Evolutionary conservation across 352 stramenopile genomes (phyloP).

Genomic region (Thraustochytrium striatum): DNA sequence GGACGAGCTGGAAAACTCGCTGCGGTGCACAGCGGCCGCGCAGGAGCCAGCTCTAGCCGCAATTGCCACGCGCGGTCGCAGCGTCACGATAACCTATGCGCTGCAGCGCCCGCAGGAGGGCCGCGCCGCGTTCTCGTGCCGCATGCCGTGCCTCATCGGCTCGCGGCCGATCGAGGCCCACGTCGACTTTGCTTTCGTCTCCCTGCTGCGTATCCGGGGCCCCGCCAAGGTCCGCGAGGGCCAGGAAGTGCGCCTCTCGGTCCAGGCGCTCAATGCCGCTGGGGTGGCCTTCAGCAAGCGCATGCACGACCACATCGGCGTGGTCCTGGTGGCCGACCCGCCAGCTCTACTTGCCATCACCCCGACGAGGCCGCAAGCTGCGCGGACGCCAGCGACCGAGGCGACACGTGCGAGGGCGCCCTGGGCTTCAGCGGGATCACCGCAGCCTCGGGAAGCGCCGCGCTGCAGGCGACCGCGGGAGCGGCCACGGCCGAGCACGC

Average conservation of each 20-base stretch:
- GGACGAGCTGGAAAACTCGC: not conserved
- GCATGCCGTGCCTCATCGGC: constrained; percentile 22
- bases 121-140: not conserved
- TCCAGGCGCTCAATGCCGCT: constrained; percentile 10
- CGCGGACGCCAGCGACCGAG: not conserved
- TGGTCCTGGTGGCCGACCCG: not conserved
- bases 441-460: too few relatives aligned
- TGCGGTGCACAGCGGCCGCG: not conserved
- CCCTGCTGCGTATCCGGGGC: not conserved
- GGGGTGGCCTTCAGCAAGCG: not conserved
- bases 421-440: too few relatives aligned
- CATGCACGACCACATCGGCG: not conserved
- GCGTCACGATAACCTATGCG: constrained; percentile 6
- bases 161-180: not conserved
- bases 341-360: not conserved
- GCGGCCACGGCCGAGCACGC: not conserved
- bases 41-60: not conserved
- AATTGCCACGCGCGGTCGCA: not conserved
- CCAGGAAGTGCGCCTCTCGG: not conserved
- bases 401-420: too few relatives aligned
- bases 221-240: constrained; percentile 32
- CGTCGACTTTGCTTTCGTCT: not conserved
- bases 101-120: not conserved
- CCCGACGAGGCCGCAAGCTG: not conserved
- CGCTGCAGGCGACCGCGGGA: not conserved